Evolutionary conservation across 2,329 filamentous ascomycete species (phyloP).

Genomic region (Metarhizium sp.): DNA sequence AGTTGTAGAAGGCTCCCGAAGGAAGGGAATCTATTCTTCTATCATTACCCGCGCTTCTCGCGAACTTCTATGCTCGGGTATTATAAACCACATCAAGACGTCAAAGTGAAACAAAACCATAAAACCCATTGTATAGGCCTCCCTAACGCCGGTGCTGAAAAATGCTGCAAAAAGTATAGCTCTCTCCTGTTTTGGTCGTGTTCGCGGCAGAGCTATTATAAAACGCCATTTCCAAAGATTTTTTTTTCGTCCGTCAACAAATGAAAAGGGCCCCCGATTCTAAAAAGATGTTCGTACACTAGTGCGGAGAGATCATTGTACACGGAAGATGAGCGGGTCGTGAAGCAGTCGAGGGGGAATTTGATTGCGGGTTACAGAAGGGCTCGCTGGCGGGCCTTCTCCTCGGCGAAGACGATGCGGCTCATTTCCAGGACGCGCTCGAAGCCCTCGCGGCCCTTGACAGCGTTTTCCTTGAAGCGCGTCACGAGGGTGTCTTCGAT

Average conservation of each 20-base stretch:
- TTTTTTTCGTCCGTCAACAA: neutral
- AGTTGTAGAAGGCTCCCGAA: neutral
- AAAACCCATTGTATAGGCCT: neutral
- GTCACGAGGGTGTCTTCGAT: conserved; percentile 89
- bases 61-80: conserved; percentile 1
- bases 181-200: neutral
- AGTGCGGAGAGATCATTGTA: neutral
- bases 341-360: neutral
- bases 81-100: neutral
- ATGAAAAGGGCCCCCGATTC: neutral
- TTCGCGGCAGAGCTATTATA: too few relatives aligned
- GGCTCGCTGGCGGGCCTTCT: conserved; percentile 51
- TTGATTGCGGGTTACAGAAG: neutral
- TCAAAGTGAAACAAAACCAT: neutral
- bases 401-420: conserved; percentile 81
- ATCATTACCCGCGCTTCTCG: conserved; percentile 1
- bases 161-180: neutral
- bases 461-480: conserved; percentile 84
- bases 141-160: conserved; percentile 2
- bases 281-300: neutral
- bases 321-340: neutral
- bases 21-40: conserved; percentile 3
- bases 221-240: too few relatives aligned
- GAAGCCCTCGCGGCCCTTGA: conserved; percentile 86
- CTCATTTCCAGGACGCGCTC: conserved; percentile 93